These are phyloP conservation scores for Calonectria montana DNA, from an alignment of 2,329 filamentous ascomycete species.

Conservation along the genomic window DNA sequence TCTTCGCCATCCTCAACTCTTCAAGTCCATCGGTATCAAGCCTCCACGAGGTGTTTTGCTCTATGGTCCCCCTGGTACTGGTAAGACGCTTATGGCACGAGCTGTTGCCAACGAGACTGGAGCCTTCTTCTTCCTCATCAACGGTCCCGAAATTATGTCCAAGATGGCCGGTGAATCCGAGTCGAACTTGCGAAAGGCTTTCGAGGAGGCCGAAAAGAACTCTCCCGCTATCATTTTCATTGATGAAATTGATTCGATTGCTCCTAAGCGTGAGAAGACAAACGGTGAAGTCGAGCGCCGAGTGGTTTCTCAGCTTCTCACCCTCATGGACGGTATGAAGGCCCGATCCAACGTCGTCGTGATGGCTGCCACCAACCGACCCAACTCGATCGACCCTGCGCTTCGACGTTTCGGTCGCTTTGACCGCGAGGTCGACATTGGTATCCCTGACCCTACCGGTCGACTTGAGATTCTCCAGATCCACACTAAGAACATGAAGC, in stretches of 20 bases:
- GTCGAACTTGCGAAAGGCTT: conserved; percentile 98
- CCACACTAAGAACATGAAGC: conserved; percentile 99
- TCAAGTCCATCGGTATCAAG: conserved; percentile 99
- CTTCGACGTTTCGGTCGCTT: conserved; percentile 98
- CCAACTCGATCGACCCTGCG: conserved; percentile 98
- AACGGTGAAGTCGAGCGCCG: conserved; percentile 98
- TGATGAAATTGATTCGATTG: conserved; percentile 99
- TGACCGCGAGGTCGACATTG: conserved; percentile 98
- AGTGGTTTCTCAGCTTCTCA: conserved; percentile 96
- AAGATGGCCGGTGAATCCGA: conserved; percentile 99
- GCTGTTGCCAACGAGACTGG: conserved; percentile 99
- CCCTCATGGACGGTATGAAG: conserved; percentile 99
- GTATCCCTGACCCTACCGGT: conserved; percentile 96
- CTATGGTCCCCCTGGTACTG: conserved; percentile 95
- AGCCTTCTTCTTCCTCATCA: conserved; percentile 99
- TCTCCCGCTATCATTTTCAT: conserved; percentile 99
- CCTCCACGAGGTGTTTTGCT: conserved; percentile 97
- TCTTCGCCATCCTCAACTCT: conserved; percentile 95
- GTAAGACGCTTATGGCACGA: conserved; percentile 99
- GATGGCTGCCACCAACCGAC: conserved; percentile 98
- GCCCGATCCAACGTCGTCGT: conserved; percentile 98
- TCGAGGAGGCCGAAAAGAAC: conserved; percentile 99
- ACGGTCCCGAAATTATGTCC: conserved; percentile 99
- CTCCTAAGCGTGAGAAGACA: conserved; percentile 99
- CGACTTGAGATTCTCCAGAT: conserved; percentile 99